These are phyloP conservation scores for Rhodotorula sp. DNA, from an alignment of 1,284 basidiomycete genomes.

Conservation along the genomic window DNA sequence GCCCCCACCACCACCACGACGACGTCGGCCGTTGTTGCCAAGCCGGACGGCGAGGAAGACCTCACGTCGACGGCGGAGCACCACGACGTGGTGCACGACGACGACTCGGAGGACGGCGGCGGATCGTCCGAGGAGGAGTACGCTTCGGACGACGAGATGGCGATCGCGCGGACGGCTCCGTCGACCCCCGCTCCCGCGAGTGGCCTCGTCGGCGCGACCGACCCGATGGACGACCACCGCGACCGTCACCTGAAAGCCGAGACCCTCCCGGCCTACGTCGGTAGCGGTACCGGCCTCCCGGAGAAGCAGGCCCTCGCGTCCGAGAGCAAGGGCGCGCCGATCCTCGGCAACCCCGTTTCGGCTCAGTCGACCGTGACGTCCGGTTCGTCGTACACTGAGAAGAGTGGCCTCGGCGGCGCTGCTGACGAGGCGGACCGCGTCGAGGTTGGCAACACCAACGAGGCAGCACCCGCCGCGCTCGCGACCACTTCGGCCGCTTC, in stretches of 20 bases:
- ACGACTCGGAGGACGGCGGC: constrained; percentile 34
- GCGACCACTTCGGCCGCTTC: constrained; percentile 18
- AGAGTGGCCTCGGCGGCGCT: background rate
- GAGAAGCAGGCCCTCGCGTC: constrained; percentile 27
- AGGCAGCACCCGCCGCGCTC: constrained; percentile 8
- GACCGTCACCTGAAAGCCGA: constrained; percentile 22
- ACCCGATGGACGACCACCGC: background rate
- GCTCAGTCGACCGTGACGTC: background rate
- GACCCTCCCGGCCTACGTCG: constrained; percentile 32
- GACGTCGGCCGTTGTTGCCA: background rate
- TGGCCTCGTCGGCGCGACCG: background rate
- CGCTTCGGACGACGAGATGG: constrained; percentile 26
- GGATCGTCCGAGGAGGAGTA: constrained; percentile 39
- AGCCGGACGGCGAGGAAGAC: background rate
- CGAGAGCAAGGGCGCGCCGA: constrained; percentile 19
- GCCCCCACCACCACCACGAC: background rate
- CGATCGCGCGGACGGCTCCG: constrained; percentile 26
- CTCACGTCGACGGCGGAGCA: background rate
- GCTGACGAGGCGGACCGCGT: background rate
- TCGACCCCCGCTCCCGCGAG: constrained; percentile 1
- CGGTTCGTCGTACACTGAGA: background rate
- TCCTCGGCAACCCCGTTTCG: constrained; percentile 19
- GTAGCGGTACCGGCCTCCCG: constrained; percentile 6
- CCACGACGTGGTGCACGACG: constrained; percentile 11
- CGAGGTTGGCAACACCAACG: constrained; percentile 2